Evolutionary conservation across 2,329 filamentous ascomycete species (phyloP).

Genomic region (Pyrenophora teres): DNA sequence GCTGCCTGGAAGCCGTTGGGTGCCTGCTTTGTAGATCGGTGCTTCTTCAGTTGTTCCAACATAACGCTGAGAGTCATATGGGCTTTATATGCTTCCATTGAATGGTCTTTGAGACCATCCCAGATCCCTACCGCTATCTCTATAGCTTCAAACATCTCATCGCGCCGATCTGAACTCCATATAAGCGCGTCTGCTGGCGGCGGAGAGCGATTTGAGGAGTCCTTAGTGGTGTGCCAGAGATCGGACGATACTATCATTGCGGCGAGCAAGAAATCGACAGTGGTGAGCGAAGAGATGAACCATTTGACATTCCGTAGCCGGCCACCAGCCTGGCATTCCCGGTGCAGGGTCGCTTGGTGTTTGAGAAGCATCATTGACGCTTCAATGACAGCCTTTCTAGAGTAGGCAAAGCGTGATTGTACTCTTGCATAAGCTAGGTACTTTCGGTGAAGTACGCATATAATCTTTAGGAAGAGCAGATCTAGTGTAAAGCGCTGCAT

Average conservation of each 20-base stretch:
- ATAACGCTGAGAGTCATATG: constrained; percentile 80
- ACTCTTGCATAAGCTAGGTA: constrained; percentile 76
- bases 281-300: constrained; percentile 78
- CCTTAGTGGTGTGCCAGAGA: constrained; percentile 68
- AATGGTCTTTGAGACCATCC: constrained; percentile 75
- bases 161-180: constrained; percentile 57
- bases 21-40: constrained; percentile 40
- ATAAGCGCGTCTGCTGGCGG: constrained; percentile 48
- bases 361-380: constrained; percentile 80
- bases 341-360: constrained; percentile 75
- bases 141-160: constrained; percentile 76
- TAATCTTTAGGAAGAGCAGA: constrained; percentile 83
- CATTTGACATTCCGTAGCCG: constrained; percentile 74
- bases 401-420: constrained; percentile 82
- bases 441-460: constrained; percentile 86
- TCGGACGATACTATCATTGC: constrained; percentile 85
- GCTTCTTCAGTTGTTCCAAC: constrained; percentile 73
- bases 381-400: constrained; percentile 81
- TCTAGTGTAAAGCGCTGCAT: constrained; percentile 85
- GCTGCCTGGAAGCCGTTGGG: constrained; percentile 40
- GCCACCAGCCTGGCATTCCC: constrained; percentile 73
- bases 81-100: constrained; percentile 90
- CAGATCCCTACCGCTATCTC: constrained; percentile 78
- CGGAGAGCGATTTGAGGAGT: constrained; percentile 46
- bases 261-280: constrained; percentile 83